phyloP scores from a whole-genome alignment of 306 rosid genomes.

The Pueraria montana region DNA sequence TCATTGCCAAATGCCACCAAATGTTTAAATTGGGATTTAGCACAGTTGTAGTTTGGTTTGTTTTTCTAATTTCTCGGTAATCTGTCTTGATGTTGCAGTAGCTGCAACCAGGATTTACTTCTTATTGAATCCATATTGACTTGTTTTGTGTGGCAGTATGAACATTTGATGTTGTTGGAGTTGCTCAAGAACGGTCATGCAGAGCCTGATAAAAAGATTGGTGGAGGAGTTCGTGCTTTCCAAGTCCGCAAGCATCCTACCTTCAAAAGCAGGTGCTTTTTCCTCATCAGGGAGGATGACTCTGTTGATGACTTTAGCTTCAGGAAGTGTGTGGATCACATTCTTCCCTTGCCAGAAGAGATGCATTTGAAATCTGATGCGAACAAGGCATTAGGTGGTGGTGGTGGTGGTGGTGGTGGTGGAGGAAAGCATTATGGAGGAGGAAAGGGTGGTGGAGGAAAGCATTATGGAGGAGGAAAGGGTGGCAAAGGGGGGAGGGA shows the following conservation, averaged over 20 bases:
- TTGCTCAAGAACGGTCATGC: slow-evolving; percentile 88
- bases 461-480: slow-evolving; percentile 66
- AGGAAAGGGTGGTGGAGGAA: slow-evolving; percentile 69
- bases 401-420: too few relatives aligned
- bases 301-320: slow-evolving; percentile 92
- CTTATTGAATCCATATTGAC: slow-evolving; percentile 6
- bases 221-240: slow-evolving; percentile 70
- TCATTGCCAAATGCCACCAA: too few relatives aligned
- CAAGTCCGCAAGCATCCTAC: slow-evolving; percentile 83
- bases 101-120: slow-evolving; percentile 9
- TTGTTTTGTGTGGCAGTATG: slow-evolving; percentile 73
- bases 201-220: slow-evolving; percentile 83
- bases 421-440: slow-evolving; percentile 67
- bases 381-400: slow-evolving; percentile 66
- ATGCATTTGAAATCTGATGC: slow-evolving; percentile 64
- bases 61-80: not conserved
- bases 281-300: slow-evolving; percentile 82
- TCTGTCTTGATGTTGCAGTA: not conserved
- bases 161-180: slow-evolving; percentile 76
- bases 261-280: slow-evolving; percentile 86
- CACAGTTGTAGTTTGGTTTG: not conserved
- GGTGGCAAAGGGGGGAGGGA: slow-evolving; percentile 57
- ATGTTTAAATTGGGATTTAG: slow-evolving; percentile 4
- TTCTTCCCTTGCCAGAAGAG: slow-evolving; percentile 88
- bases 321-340: slow-evolving; percentile 91